Conservation (phyloP, 352 stramenopile species). For the Phytophthora pistaciae region DNA sequence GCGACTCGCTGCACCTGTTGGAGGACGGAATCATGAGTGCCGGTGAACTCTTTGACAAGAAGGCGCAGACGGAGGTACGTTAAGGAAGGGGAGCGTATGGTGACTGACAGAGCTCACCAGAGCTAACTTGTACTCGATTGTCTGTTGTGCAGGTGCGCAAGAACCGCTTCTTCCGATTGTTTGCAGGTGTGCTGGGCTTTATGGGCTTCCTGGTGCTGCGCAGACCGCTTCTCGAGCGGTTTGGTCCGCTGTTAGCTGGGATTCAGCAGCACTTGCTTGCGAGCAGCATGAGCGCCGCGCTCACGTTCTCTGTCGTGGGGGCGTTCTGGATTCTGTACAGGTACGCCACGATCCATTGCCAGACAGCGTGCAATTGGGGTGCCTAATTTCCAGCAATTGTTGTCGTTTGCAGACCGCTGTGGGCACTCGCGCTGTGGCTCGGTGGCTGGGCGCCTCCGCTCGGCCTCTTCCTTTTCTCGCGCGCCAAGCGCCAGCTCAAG, state of each 20-base stretch:
- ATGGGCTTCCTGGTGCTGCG: constrained; percentile 74
- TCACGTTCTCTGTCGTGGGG: constrained; percentile 60
- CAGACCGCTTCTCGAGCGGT: constrained; percentile 39
- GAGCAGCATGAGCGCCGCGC: constrained; percentile 48
- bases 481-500: constrained; percentile 39
- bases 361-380: neutral
- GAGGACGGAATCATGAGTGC: constrained; percentile 65
- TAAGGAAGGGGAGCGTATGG: neutral
- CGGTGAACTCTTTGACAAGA: constrained; percentile 59
- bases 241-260: constrained; percentile 33
- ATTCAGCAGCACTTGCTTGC: constrained; percentile 64
- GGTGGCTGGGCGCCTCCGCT: constrained; percentile 44
- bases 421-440: constrained; percentile 42
- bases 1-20: constrained; percentile 64
- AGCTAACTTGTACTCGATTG: neutral
- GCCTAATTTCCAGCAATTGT: neutral
- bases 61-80: constrained; percentile 53
- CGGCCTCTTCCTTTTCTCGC: constrained; percentile 38
- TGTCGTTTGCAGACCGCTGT: constrained; percentile 51
- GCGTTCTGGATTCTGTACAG: constrained; percentile 61
- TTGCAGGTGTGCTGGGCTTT: constrained; percentile 68
- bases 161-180: constrained; percentile 74
- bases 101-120: neutral
- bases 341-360: constrained; percentile 27
- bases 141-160: constrained; percentile 49